A percentile compares a stretch with the other conserved stretches of the same genome.
phyloP scores from a whole-genome alignment of 2,329 filamentous ascomycete species.

The Diaporthe caulivora region DNA sequence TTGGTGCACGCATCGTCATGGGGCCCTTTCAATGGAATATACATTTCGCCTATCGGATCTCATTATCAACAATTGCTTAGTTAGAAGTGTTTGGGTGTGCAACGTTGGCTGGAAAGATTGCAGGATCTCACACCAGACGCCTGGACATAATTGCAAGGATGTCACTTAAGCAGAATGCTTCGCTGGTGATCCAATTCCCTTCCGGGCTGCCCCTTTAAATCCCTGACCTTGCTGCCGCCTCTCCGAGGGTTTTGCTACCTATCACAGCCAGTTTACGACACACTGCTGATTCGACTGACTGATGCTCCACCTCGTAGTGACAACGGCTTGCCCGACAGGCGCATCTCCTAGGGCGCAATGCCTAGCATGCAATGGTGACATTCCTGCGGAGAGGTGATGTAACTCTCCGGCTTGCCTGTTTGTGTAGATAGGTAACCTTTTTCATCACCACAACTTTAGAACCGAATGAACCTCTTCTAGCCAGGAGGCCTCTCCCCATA shows the following conservation, averaged over 20 bases:
- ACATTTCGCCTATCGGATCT: neutral
- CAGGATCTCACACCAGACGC: neutral
- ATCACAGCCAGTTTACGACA: neutral
- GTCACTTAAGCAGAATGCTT: neutral
- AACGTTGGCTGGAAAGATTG: neutral
- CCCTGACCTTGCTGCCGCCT: constrained; percentile 26
- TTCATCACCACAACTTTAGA: no score
- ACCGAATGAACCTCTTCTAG: no score
- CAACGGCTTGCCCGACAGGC: neutral
- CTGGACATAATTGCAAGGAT: neutral
- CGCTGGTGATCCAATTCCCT: neutral
- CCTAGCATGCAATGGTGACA: neutral
- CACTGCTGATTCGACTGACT: neutral
- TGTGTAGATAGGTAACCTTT: no score
- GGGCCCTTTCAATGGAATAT: neutral
- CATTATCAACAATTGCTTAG: neutral
- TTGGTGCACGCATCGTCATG: neutral
- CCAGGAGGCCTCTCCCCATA: no score
- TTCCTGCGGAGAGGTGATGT: neutral
- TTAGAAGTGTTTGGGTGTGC: neutral
- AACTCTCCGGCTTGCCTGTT: neutral
- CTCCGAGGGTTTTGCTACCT: neutral
- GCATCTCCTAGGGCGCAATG: neutral
- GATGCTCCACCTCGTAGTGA: neutral
- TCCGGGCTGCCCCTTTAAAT: constrained; percentile 29